Percentiles rank a stretch among this genome's conserved stretches.
Conservation (phyloP, 345 rosid species). For the Eucalyptus sideroxylon region DNA sequence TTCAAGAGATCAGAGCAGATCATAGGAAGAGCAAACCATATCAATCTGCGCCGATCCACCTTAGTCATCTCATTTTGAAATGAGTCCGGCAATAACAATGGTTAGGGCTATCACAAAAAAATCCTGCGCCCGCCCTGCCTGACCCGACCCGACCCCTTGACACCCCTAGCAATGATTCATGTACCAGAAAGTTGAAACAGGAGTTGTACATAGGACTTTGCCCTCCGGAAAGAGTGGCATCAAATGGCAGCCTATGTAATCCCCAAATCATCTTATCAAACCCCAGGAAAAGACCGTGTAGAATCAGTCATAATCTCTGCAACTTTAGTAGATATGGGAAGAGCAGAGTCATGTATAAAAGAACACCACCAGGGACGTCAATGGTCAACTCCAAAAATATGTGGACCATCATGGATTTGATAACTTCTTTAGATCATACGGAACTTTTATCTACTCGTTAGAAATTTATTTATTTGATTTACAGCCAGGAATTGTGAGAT, state of each 20-base stretch:
- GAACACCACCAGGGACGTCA: neutral
- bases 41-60: neutral
- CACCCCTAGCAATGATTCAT: neutral
- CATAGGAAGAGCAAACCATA: neutral
- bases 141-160: neutral
- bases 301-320: neutral
- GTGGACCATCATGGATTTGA: neutral
- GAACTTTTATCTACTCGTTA: neutral
- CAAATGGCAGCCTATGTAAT: neutral
- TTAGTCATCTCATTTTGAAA: neutral
- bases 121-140: too few relatives aligned
- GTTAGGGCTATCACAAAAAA: too few relatives aligned
- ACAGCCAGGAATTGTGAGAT: neutral
- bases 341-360: neutral
- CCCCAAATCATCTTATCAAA: neutral
- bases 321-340: neutral
- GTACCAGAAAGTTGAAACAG: neutral
- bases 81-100: neutral
- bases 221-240: neutral
- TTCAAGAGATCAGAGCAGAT: neutral
- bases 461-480: neutral
- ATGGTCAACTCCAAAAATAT: neutral
- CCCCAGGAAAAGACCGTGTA: neutral
- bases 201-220: neutral
- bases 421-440: neutral